A percentile compares a stretch with the other conserved stretches of the same genome.
phyloP scores from a whole-genome alignment of 805 yeast genomes.

The Lipomyces orientalis region DNA sequence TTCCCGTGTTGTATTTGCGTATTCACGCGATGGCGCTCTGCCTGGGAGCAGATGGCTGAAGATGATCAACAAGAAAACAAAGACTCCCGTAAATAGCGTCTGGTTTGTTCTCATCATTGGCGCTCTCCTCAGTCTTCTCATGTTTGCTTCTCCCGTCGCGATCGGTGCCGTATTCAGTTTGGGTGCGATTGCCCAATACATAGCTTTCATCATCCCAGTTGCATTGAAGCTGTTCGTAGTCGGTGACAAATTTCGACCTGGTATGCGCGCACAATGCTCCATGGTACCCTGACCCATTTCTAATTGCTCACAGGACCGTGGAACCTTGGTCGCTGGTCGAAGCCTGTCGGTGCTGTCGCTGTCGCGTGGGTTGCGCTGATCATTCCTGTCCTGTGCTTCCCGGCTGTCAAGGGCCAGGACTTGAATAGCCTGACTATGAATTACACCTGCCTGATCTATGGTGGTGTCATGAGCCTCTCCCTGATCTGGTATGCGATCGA shows the following conservation, averaged over 20 bases:
- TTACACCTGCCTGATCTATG: not conserved
- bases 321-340: not conserved
- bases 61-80: not conserved
- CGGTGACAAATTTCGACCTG: not conserved
- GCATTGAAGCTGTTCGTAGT: not conserved
- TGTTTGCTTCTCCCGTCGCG: not conserved
- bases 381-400: not conserved
- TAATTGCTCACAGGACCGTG: not conserved
- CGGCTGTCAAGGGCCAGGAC: not conserved
- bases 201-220: not conserved
- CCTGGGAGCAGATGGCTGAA: not conserved
- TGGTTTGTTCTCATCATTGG: not conserved
- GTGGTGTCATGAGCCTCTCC: not conserved
- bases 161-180: not conserved
- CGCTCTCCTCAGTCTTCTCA: not conserved
- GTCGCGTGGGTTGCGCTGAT: conserved; percentile 1
- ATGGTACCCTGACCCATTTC: not conserved
- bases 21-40: not conserved
- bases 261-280: not conserved
- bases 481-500: not conserved
- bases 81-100: not conserved
- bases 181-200: not conserved
- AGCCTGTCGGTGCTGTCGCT: not conserved
- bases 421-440: not conserved
- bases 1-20: not conserved